Evolutionary conservation across 768 basidiomycete genomes (phyloP).

Genomic region (Jaapia argillacea): DNA sequence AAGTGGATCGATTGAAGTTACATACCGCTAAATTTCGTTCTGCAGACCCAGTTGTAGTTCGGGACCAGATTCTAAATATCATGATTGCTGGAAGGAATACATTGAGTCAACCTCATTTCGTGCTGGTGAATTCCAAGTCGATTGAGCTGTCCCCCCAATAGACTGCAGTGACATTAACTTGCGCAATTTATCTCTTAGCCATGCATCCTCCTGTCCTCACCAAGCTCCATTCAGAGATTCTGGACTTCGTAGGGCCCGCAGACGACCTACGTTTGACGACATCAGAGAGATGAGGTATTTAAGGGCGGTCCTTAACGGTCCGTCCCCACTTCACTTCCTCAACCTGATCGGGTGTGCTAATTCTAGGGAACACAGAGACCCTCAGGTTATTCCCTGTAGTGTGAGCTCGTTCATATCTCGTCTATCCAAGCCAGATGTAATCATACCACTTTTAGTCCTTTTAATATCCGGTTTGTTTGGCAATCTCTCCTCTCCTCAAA

Average conservation of each 20-base stretch:
- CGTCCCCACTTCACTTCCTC: too few relatives aligned
- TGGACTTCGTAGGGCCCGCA: constrained; percentile 31
- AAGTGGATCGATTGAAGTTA: neutral
- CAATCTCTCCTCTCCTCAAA: too few relatives aligned
- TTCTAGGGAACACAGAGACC: constrained; percentile 30
- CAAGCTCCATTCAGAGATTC: constrained; percentile 40
- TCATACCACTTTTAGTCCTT: too few relatives aligned
- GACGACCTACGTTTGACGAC: constrained; percentile 42
- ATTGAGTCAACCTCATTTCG: constrained; percentile 7
- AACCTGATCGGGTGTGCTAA: too few relatives aligned
- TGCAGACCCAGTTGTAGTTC: constrained; percentile 30
- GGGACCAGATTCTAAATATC: constrained; percentile 43
- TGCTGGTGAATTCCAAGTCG: neutral
- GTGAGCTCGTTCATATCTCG: too few relatives aligned
- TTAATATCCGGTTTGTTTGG: constrained; percentile 27
- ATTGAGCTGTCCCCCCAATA: too few relatives aligned
- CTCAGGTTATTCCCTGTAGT: constrained; percentile 42
- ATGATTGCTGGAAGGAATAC: constrained; percentile 51
- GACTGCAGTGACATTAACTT: constrained; percentile 40
- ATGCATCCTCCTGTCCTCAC: constrained; percentile 35
- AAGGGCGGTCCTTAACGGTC: constrained; percentile 46
- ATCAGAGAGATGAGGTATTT: constrained; percentile 50
- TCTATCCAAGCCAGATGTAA: too few relatives aligned
- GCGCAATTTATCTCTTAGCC: constrained; percentile 43
- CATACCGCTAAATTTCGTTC: neutral